Evolutionary conservation across 2,329 filamentous ascomycete genomes (phyloP), one percentile per base, ranked within the genome.

Genomic region (Dissoconium aciculare): DNA sequence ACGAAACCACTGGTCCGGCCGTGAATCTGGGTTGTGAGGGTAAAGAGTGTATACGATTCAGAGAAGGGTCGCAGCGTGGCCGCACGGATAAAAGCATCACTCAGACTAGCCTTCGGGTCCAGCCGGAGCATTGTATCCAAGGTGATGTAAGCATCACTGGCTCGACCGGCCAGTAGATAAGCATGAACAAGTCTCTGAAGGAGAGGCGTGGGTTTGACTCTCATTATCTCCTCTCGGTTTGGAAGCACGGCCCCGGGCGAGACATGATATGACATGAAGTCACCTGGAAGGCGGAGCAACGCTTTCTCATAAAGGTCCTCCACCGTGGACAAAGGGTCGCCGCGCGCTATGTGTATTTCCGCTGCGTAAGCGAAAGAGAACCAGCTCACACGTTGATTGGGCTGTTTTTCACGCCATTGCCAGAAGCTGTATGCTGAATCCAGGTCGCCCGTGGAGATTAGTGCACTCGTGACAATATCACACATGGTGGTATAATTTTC

Each of bases 301-400:
- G 57, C 64, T 15, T 59, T 41, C 4, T 45, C 32, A 39, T 63
- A 68, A 10, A 68, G 35, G 1, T 45, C 40, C 37, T 69, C 65
- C 11, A 67, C 45, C 4, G 59, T 53, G 8, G 47, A 37, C 0
- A 67, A 49, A 3, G 42, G 40, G 29, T 47, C 45, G 9, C 57
- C 55, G 29, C 57, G 52, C 10, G 55, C 53, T 8, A 62, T 58
- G 30, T 65, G 46, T 24, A 64, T 45, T 38, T 67, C 62, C 16
- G 69, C 64, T 2, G 60, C 63, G 5, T 57, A 57, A 4, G 63
- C 64, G 36, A 67, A 67, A 0, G 62, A 57, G 4, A 52, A 46
- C 11, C 51, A 44, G 30, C 58, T 55, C 6, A 63, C 52, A 29
- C 55, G 54, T 4, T 48, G 44, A 11, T 62, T 55, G 27, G 57